Evolutionary conservation across 2,329 filamentous ascomycete genomes (phyloP), one percentile per base, ranked within the genome.

Genomic region (Ceratocystiopsis brevicomis): DNA sequence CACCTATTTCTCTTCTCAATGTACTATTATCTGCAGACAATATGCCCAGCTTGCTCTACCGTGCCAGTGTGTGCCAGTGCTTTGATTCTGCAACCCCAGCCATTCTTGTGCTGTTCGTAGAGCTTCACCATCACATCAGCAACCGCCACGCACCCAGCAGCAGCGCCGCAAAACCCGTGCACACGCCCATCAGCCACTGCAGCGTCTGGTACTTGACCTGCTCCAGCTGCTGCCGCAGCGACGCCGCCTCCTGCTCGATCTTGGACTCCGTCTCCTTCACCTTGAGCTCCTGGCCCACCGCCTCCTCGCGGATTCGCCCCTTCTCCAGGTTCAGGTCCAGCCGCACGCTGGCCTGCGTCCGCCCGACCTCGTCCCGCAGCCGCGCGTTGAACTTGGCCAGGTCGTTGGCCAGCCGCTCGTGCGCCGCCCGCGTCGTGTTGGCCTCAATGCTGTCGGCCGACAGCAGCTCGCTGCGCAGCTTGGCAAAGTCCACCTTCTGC

Each of bases 231-330:
- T 96, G 90, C 51, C 85, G 69, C 56, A 98, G 60, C 32, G 81
- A 81, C 37, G 88, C 88, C 43, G 90, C 86, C 67, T 96, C 90
- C 64, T 96, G 88, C 67, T 98, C 90, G 55, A 98, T 96, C 62
- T 92, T 79, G 45, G 87, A 94, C 66, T 98, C 90, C 13, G 90
- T 96, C 71, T 98, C 90, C 67, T 94, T 95, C 55, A 98, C 85
- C 67, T 94, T 92, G 62, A 98, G 76, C 61, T 98, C 90, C 64
- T 96, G 90, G 45, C 82, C 81, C 51, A 94, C 92, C 16, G 87
- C 86, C 67, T 98, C 90, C 63, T 98, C 90, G 48, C 90, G 70
- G 52, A 96, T 98, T 49, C 90, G 73, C 14, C 90, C 90, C 65
- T 98, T 98, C 57, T 98, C 90, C 39, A 98, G 65, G 61, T 96